These are phyloP conservation scores for Colletotrichum melonis DNA, from an alignment of 2,329 filamentous ascomycete species.

Conservation along the genomic window DNA sequence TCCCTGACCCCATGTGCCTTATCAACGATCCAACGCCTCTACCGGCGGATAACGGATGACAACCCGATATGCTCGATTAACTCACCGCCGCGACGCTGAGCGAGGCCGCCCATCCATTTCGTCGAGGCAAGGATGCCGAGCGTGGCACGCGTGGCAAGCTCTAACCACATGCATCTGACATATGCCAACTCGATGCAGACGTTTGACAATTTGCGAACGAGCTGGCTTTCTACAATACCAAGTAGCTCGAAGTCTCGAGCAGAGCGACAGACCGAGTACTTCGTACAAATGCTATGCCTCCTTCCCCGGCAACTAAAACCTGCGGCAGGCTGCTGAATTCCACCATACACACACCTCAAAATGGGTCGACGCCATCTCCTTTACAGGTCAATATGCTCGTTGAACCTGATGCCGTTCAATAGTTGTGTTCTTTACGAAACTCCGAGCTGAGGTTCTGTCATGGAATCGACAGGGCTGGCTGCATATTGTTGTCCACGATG, in stretches of 20 bases:
- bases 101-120: conserved; percentile 2
- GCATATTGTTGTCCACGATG: no score
- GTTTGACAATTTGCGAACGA: neutral
- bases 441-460: no score
- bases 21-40: neutral
- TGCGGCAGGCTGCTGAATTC: no score
- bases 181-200: neutral
- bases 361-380: no score
- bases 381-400: no score
- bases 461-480: no score
- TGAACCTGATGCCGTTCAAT: no score
- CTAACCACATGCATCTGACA: neutral
- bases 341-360: no score
- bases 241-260: no score
- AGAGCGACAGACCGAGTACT: neutral
- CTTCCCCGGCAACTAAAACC: no score
- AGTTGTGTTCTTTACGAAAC: no score
- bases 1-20: neutral
- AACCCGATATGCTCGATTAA: conserved; percentile 3
- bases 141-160: neutral
- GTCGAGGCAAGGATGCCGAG: no score
- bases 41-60: neutral
- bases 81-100: conserved; percentile 17
- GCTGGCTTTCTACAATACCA: neutral
- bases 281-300: neutral